phyloP scores from a whole-genome alignment of 352 stramenopile genomes.

The Pythium aquatile region DNA sequence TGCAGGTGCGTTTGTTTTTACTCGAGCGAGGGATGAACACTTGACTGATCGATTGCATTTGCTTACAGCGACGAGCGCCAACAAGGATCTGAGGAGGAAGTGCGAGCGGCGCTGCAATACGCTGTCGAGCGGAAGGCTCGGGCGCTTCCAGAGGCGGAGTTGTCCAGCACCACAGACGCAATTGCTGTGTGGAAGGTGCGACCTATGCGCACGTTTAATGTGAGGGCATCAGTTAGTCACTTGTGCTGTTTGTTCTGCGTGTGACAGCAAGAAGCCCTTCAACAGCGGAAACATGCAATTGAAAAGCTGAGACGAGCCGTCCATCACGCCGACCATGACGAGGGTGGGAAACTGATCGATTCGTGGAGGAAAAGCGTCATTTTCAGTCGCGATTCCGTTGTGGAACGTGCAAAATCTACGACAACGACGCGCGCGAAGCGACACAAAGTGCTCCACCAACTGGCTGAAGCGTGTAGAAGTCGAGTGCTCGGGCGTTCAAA shows the following conservation, averaged over 20 bases:
- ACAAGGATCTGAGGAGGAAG: neutral
- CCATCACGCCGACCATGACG: neutral
- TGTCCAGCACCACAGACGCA: slow-evolving; percentile 1
- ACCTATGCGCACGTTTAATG: neutral
- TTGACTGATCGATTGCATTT: neutral
- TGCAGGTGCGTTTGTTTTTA: neutral
- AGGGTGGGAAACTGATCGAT: neutral
- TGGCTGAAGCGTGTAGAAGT: slow-evolving; percentile 26
- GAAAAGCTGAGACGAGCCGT: slow-evolving; percentile 7
- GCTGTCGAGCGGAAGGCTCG: slow-evolving; percentile 6
- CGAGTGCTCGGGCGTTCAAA: slow-evolving; percentile 17
- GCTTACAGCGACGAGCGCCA: neutral
- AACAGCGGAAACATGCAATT: slow-evolving; percentile 5
- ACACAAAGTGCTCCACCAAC: slow-evolving; percentile 14
- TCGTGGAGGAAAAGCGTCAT: neutral
- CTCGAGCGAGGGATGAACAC: too few relatives aligned
- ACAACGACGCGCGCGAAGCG: slow-evolving; percentile 5
- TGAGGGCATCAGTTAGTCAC: neutral
- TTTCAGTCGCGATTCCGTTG: slow-evolving; percentile 6
- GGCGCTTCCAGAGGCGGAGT: slow-evolving; percentile 5
- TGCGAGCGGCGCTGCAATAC: neutral
- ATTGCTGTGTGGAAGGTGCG: slow-evolving; percentile 15
- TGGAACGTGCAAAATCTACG: slow-evolving; percentile 13
- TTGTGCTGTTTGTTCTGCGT: neutral
- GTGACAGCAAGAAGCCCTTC: slow-evolving; percentile 5